Base-by-base conservation (phyloP, 352 stramenopile genomes). In the Phytophthora sp. region DNA sequence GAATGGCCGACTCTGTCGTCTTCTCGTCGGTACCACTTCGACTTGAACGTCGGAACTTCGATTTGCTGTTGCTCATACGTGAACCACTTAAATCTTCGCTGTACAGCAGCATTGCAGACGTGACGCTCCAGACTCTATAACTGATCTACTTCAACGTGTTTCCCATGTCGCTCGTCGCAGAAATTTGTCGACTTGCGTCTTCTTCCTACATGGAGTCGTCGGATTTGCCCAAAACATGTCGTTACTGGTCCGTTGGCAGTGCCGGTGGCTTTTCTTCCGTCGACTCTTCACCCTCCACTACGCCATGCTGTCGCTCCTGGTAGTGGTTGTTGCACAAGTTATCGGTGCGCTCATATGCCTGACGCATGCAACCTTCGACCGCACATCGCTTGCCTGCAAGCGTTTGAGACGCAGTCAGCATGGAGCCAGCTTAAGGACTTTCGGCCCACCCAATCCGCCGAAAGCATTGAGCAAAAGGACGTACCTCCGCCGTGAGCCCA, bases 401-500 rank as follows among this genome's bases (percentile, higher is more conserved):
- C 18, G 18, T 49, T 12, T 26, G 12, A 49, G 13, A 45, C 30
- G 47, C 18, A 57, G 7, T 39, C 18, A 45, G n/a, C n/a, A 11
- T 33, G n/a, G 4, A 20, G 3, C 13, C 16, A 44, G 21, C 29
- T 38, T n/a, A n/a, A 29, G 9, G 7, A 31, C 1, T 15, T 52
- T 15, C 50, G 23, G 18, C 20, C 3, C 1, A 46, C 21, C 16
- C 12, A 58, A 31, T 21, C 29, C 33, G 7, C 13, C 36, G 36
- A 21, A 3, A 18, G 13, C 1, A 18, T 3, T 26, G 42, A 57
- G 3, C 23, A 44, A 31, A n/a, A 41, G n/a, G 3, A 63, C 63
- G 69, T 76, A 78, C 86, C 86, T 57, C 86, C 86, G 13, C 86
- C 86, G 38, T 94, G 82, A 9, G 86, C 83, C 84, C 86, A 92